Evolutionary conservation across 768 basidiomycete genomes (phyloP).

Genomic region (Amanita subjunquillea): DNA sequence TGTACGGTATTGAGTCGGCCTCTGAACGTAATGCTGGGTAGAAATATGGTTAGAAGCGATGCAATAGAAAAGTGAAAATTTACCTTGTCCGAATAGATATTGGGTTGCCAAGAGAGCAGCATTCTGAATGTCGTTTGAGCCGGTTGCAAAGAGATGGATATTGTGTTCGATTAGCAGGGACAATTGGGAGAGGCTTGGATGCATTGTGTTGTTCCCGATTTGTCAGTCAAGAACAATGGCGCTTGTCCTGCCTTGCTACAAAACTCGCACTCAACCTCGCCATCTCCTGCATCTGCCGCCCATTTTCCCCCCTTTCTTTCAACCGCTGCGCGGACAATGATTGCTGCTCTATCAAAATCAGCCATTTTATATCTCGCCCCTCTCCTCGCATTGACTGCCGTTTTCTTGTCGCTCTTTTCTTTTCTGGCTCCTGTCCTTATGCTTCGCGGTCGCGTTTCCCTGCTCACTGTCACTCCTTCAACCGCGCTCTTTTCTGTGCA

Average conservation of each 20-base stretch:
- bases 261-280: background rate
- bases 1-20: constrained; percentile 45
- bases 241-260: background rate
- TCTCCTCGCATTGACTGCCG: constrained; percentile 51
- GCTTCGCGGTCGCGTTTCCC: constrained; percentile 50
- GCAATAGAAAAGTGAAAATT: constrained; percentile 13
- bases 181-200: constrained; percentile 30
- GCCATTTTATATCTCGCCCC: constrained; percentile 61
- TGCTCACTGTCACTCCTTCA: constrained; percentile 57
- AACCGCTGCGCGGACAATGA: constrained; percentile 34
- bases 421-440: constrained; percentile 58
- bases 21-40: constrained; percentile 60
- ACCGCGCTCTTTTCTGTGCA: constrained; percentile 21
- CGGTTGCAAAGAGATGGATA: constrained; percentile 45
- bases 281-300: background rate
- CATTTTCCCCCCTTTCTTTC: constrained; percentile 3
- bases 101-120: constrained; percentile 63
- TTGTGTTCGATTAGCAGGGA: constrained; percentile 42
- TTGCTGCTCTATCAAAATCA: constrained; percentile 59
- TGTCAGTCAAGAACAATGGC: constrained; percentile 4
- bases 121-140: constrained; percentile 40
- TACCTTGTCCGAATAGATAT: constrained; percentile 69
- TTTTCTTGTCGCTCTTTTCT: constrained; percentile 55
- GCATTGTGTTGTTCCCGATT: constrained; percentile 1
- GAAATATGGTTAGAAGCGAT: constrained; percentile 7